Evolutionary conservation across 2,329 filamentous ascomycete species (phyloP), one percentile per base, ranked within the genome.

Genomic region (Hymenoscyphus occultus): DNA sequence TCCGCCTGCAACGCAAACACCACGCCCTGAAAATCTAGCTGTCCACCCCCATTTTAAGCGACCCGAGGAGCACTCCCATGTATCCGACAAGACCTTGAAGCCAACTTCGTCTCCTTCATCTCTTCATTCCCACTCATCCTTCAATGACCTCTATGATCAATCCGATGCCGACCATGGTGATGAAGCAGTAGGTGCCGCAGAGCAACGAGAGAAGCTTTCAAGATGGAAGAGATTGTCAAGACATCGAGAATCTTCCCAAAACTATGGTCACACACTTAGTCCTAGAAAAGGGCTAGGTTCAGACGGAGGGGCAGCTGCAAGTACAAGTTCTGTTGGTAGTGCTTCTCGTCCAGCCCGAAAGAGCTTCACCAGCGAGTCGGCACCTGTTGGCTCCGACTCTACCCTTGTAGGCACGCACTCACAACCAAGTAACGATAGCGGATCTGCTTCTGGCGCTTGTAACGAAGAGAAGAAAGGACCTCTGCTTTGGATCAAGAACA

Each of bases 131-230:
- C 83, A 83, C 57, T 85, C 84, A 0, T 87, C 84, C 2, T 86
- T 87, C 69, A 95, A 94, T 31, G 93, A 96, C 70, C 86, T 87
- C 69, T 95, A 94, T 31, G 93, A 96, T 70, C 86, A 89, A 28
- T 96, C 92, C 0, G 93, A 97, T 74, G 75, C 88, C 39, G 93
- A 96, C 68, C 87, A 90, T 67, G 77, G 83, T 10, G 91, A 93
- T 35, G 90, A 92, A 39, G 71, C 77, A 0, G 71, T 74, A 6
- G 68, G 70, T 40, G 72, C 76, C 22, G 80, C 86, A 14, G 87
- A 90, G 62, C 88, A 84, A 71, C 87, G 90, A 62, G 90, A 88
- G 77, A 90, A 89, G 73, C 86, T 84, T 65, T 86, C 90, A 35
- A 86, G 85, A 80, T 92, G 92, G 80, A 51, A 51, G 45, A 82